These are phyloP conservation scores for Gigaspora rosea DNA, from an alignment of 192 early-diverging fungal species.

Conservation along the genomic window DNA sequence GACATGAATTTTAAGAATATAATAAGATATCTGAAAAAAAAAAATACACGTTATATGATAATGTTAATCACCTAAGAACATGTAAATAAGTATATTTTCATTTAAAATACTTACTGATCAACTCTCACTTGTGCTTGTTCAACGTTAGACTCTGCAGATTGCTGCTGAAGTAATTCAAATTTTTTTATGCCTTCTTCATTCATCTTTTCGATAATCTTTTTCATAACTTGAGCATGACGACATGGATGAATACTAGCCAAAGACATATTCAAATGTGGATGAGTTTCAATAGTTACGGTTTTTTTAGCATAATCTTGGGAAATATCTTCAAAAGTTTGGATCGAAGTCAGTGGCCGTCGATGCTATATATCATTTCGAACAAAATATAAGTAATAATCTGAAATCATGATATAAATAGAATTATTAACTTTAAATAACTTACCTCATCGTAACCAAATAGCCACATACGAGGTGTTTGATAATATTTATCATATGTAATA, in stretches of 20 bases:
- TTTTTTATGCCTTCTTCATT: constrained; percentile 67
- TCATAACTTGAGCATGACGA: constrained; percentile 98
- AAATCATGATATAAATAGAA: background rate
- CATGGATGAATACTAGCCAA: constrained; percentile 97
- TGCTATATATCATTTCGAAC: constrained; percentile 39
- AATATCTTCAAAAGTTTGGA: constrained; percentile 98
- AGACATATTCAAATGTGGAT: constrained; percentile 86
- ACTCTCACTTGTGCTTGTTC: constrained; percentile 66
- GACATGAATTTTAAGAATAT: constrained; percentile 98
- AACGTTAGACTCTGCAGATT: background rate
- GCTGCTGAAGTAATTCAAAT: constrained; percentile 38
- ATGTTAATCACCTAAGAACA: background rate
- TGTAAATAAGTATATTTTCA: background rate
- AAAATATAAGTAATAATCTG: no score
- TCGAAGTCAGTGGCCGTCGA: constrained; percentile 76
- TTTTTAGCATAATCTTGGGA: constrained; percentile 99
- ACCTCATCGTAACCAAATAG: constrained; percentile 97
- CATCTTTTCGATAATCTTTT: constrained; percentile 86
- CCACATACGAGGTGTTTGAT: constrained; percentile 97
- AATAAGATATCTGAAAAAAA: constrained; percentile 68
- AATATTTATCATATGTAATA: constrained; percentile 99
- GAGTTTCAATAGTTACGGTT: constrained; percentile 96
- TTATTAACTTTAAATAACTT: background rate
- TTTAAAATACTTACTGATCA: constrained; percentile 70
- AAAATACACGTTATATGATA: background rate